A percentile compares a stretch with the other conserved stretches of the same genome.
Evolutionary conservation across 305 asterid genomes (phyloP).

Genomic region (Solanum hybrid): DNA sequence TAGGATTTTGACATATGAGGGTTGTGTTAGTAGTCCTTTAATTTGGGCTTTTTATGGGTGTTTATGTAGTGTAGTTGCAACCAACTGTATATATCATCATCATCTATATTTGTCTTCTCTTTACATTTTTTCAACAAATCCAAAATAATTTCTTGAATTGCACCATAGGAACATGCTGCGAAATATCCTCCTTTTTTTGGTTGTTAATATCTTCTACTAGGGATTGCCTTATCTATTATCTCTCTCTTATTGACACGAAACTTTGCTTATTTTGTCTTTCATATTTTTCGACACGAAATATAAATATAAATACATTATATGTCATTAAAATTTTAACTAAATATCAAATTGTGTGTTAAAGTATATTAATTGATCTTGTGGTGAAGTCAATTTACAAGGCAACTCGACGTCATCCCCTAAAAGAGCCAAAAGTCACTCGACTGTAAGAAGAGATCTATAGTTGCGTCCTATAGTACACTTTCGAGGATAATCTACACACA

Average conservation of each 20-base stretch:
- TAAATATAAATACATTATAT: neutral
- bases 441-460: no score
- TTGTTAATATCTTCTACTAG: neutral
- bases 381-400: neutral
- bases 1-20: neutral
- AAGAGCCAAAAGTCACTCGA: no score
- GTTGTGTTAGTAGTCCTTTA: neutral
- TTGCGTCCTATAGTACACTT: neutral
- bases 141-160: neutral
- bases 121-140: neutral
- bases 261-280: neutral
- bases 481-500: neutral
- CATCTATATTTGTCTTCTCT: constrained; percentile 10
- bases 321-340: neutral
- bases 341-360: neutral
- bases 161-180: neutral
- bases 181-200: neutral
- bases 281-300: neutral
- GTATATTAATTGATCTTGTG: neutral
- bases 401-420: accelerated
- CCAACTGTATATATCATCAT: neutral
- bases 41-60: neutral
- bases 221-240: neutral
- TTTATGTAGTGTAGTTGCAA: constrained; percentile 2
- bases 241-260: neutral